A percentile compares a stretch with the other conserved stretches of the same genome.
These are phyloP conservation scores for Colletotrichum chlorophyti DNA, from an alignment of 2,329 filamentous ascomycete species.

Conservation along the genomic window DNA sequence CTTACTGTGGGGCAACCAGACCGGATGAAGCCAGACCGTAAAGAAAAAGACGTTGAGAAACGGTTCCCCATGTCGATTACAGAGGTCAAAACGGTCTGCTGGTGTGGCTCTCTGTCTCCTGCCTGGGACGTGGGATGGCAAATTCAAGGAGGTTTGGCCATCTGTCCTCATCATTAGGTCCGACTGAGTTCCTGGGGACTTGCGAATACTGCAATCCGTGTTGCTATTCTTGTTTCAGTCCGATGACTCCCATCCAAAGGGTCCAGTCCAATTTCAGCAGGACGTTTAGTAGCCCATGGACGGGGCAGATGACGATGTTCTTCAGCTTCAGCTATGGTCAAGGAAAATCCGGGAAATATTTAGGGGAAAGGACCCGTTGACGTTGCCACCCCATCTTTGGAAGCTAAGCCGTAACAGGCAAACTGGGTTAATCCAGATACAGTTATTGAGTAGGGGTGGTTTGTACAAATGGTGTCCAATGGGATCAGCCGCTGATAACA, in stretches of 20 bases:
- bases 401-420: slow-evolving; percentile 13
- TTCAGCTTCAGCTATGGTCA: slow-evolving; percentile 17
- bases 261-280: not conserved
- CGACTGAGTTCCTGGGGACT: not conserved
- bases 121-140: not conserved
- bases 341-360: slow-evolving; percentile 2
- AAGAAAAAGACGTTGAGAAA: not conserved
- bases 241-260: not conserved
- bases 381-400: slow-evolving; percentile 25
- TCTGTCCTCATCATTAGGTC: too few relatives aligned
- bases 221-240: slow-evolving; percentile 1
- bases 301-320: slow-evolving; percentile 20
- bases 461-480: slow-evolving; percentile 4
- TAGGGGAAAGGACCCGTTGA: not conserved
- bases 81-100: not conserved
- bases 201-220: not conserved
- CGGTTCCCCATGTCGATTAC: not conserved
- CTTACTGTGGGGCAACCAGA: too few relatives aligned
- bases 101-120: not conserved
- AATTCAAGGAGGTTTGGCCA: not conserved
- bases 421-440: not conserved
- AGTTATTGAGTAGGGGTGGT: not conserved
- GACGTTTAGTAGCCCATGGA: not conserved
- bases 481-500: not conserved
- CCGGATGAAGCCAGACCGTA: too few relatives aligned